phyloP scores from a whole-genome alignment of 495 filamentous ascomycete species.

The Immersiella caudata region DNA sequence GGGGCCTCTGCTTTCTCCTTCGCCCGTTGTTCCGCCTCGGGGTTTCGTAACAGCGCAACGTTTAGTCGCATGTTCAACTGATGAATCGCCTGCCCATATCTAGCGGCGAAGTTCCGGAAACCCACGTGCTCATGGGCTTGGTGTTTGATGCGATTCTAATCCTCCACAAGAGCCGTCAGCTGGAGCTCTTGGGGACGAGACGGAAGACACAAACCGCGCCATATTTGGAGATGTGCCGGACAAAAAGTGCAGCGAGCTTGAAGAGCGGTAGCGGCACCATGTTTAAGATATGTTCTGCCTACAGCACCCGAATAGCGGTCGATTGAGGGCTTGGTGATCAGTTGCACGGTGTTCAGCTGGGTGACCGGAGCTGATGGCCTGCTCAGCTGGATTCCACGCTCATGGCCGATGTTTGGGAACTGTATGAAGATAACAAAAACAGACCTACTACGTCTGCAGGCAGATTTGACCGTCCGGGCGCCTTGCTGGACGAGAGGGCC shows the following conservation, averaged over 20 bases:
- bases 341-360: neutral
- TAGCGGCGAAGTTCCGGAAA: conserved; percentile 77
- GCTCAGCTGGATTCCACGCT: neutral
- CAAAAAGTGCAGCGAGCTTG: conserved; percentile 52
- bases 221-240: conserved; percentile 62
- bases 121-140: conserved; percentile 93
- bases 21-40: conserved; percentile 59
- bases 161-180: conserved; percentile 13
- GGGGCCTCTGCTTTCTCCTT: conserved; percentile 70
- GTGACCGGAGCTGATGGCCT: neutral
- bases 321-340: neutral
- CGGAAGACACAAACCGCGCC: conserved; percentile 48
- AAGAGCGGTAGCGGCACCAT: conserved; percentile 58
- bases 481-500: neutral
- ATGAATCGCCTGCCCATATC: conserved; percentile 76
- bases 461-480: neutral
- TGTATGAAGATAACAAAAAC: neutral
- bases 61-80: conserved; percentile 91
- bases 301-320: neutral
- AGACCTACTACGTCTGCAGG: neutral
- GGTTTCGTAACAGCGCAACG: conserved; percentile 81
- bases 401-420: neutral
- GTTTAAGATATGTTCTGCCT: conserved; percentile 11
- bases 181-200: conserved; percentile 4
- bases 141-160: conserved; percentile 86